These are phyloP conservation scores for Penicillium sp. DNA, from an alignment of 2,329 filamentous ascomycete species.

Conservation along the genomic window DNA sequence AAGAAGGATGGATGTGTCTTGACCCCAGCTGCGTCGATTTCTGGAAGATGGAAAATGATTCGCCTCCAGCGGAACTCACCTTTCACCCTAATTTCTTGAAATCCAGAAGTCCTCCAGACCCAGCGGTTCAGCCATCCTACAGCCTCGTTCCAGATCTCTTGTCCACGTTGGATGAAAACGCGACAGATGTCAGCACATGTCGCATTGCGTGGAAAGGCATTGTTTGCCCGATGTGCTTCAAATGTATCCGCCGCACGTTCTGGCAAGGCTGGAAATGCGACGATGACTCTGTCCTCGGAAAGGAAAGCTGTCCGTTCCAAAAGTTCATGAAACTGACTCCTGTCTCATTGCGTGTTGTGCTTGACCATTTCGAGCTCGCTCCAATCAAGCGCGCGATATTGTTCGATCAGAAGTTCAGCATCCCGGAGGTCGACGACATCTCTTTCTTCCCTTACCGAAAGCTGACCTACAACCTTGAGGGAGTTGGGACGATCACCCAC, in stretches of 20 bases:
- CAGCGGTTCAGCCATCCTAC: conserved; percentile 38
- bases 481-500: conserved; percentile 54
- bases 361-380: conserved; percentile 34
- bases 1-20: conserved; percentile 62
- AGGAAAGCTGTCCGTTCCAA: conserved; percentile 52
- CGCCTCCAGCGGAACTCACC: conserved; percentile 32
- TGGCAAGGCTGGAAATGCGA: conserved; percentile 66
- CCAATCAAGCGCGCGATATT: conserved; percentile 27
- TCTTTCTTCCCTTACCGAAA: conserved; percentile 33
- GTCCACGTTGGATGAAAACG: conserved; percentile 37
- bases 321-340: conserved; percentile 31
- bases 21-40: conserved; percentile 54
- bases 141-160: conserved; percentile 45
- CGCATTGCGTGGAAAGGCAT: conserved; percentile 62
- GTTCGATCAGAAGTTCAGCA: conserved; percentile 29
- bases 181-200: conserved; percentile 50
- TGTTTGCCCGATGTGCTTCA: conserved; percentile 65
- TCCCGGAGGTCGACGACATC: conserved; percentile 33
- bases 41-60: conserved; percentile 51
- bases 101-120: conserved; percentile 51
- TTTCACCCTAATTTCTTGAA: conserved; percentile 63
- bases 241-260: conserved; percentile 61
- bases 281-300: conserved; percentile 27
- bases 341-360: conserved; percentile 35
- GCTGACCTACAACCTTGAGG: conserved; percentile 34